Evolutionary conservation across 768 basidiomycete genomes (phyloP).

Genomic region (Mycena pura): DNA sequence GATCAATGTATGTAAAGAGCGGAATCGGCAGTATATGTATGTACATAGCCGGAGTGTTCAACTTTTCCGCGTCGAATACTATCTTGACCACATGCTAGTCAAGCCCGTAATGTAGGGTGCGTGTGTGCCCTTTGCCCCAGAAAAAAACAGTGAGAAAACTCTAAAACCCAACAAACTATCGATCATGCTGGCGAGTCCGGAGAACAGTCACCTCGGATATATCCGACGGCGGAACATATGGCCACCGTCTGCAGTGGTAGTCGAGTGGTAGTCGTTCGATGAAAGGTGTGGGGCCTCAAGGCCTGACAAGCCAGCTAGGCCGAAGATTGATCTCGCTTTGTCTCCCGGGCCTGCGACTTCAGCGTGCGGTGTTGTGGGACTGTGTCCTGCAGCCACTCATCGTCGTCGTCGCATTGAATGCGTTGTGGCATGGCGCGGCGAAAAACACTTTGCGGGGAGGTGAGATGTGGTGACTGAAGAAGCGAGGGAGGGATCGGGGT

Average conservation of each 20-base stretch:
- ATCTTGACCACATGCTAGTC: slow-evolving; percentile 22
- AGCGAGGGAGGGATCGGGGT: slow-evolving; percentile 68
- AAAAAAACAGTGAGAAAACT: neutral
- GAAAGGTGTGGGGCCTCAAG: neutral
- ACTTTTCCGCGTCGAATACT: neutral
- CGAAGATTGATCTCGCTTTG: neutral
- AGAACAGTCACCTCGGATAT: slow-evolving; percentile 9
- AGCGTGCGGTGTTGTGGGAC: slow-evolving; percentile 47
- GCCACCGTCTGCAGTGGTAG: slow-evolving; percentile 1
- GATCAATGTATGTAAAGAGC: neutral
- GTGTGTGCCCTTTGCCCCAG: neutral
- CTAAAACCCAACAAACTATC: slow-evolving; percentile 20
- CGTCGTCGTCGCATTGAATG: slow-evolving; percentile 54
- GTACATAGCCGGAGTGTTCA: neutral
- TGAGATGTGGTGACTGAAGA: slow-evolving; percentile 59
- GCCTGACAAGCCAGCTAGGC: slow-evolving; percentile 9
- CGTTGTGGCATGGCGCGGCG: slow-evolving; percentile 42
- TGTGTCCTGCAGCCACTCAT: slow-evolving; percentile 73
- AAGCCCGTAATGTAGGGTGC: slow-evolving; percentile 16
- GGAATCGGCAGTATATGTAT: neutral
- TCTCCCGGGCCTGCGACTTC: slow-evolving; percentile 13
- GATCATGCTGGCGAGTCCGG: slow-evolving; percentile 5
- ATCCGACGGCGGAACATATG: neutral
- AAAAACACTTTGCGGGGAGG: slow-evolving; percentile 57
- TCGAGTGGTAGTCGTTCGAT: neutral